Conservation (phyloP, 2,329 filamentous ascomycete species). For the Neoarthrinium moseri region DNA sequence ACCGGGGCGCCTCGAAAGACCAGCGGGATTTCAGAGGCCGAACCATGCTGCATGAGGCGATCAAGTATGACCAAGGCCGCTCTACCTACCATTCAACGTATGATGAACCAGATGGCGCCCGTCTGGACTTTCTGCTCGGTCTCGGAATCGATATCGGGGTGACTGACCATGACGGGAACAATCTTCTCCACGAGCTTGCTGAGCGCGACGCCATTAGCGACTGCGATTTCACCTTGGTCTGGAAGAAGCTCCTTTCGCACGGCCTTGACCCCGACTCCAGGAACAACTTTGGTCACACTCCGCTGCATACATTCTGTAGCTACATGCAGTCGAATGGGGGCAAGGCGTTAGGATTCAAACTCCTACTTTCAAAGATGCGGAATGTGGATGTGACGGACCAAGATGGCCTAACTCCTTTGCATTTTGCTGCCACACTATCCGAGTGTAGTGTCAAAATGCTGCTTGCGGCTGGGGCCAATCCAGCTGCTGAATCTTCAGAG, state of each 20-base stretch:
- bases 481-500: slow-evolving; percentile 25
- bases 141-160: background rate
- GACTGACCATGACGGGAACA: background rate
- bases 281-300: background rate
- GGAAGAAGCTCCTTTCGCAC: background rate
- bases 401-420: slow-evolving; percentile 21
- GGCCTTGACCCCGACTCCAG: background rate
- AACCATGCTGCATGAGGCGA: background rate
- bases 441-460: slow-evolving; percentile 22
- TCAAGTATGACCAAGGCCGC: background rate
- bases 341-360: background rate
- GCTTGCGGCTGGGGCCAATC: slow-evolving; percentile 35
- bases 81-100: background rate
- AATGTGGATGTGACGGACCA: slow-evolving; percentile 12
- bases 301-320: background rate
- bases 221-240: background rate
- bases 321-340: background rate
- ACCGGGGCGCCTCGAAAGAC: background rate
- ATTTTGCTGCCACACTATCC: slow-evolving; percentile 19
- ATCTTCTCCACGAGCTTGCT: background rate
- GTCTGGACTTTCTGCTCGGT: background rate
- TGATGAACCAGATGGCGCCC: too few species aligned
- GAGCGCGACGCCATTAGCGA: background rate
- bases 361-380: background rate
- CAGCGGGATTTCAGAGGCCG: background rate